These are phyloP conservation scores for Beauveria bassiana DNA, from an alignment of 2,329 filamentous ascomycete species.

Conservation along the genomic window DNA sequence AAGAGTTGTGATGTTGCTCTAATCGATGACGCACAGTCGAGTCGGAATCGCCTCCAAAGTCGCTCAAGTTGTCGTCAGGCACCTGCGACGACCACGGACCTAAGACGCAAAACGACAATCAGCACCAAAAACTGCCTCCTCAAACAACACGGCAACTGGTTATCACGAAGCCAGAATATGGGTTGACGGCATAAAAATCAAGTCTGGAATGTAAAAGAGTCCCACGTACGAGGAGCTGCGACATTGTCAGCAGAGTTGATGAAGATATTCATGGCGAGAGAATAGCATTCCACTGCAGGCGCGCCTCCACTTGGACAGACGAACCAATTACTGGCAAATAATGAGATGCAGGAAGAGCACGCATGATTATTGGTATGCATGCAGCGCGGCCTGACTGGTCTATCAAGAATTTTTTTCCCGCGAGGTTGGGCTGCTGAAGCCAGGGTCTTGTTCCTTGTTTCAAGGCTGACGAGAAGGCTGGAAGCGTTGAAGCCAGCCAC, in stretches of 20 bases:
- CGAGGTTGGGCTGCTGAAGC: constrained; percentile 2
- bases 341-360: constrained; percentile 21
- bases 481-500: constrained; percentile 6
- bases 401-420: constrained; percentile 2
- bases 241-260: constrained; percentile 27
- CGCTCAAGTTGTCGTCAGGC: constrained; percentile 4
- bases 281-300: constrained; percentile 13
- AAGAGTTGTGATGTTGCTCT: not conserved
- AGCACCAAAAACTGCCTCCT: constrained; percentile 2
- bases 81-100: constrained; percentile 11
- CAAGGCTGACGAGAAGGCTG: constrained; percentile 2
- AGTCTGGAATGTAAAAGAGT: not conserved
- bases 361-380: constrained; percentile 22
- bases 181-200: not conserved
- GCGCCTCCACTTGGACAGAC: constrained; percentile 26
- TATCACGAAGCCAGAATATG: not conserved
- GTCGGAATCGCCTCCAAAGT: not conserved
- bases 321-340: constrained; percentile 26
- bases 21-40: not conserved
- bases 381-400: not conserved
- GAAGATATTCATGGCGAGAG: constrained; percentile 31
- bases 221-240: constrained; percentile 29
- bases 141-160: not conserved
- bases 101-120: constrained; percentile 1
- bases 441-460: not conserved